Conservation (phyloP, 805 yeast species). For the Lipomyces japonicus region DNA sequence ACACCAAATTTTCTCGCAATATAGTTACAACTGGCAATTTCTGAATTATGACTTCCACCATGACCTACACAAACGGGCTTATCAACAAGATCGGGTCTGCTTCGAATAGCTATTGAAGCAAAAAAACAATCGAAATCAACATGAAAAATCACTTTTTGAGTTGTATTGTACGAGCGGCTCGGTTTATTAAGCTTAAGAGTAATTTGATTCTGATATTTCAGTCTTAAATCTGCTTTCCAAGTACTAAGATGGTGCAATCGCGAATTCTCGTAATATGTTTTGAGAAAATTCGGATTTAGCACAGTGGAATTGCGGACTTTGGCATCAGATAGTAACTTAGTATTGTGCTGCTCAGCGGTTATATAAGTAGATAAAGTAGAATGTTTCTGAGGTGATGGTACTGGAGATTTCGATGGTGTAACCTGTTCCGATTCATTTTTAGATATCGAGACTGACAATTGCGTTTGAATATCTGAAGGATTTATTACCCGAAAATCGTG, state of each 20-base stretch:
- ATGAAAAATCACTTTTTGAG: conserved; percentile 53
- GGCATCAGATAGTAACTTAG: conserved; percentile 15
- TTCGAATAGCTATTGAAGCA: conserved; percentile 74
- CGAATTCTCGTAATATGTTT: conserved; percentile 71
- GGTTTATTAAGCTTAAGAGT: neutral
- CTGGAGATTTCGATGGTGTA: neutral
- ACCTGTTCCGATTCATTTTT: neutral
- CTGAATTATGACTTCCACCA: conserved; percentile 51
- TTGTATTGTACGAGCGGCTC: neutral
- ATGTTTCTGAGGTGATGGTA: neutral
- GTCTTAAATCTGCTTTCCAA: conserved; percentile 74
- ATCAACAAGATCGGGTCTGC: conserved; percentile 52
- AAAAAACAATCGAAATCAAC: conserved; percentile 93
- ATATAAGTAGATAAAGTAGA: neutral
- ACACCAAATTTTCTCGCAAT: conserved; percentile 73
- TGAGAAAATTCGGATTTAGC: conserved; percentile 69
- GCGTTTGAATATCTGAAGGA: conserved; percentile 10
- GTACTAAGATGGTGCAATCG: conserved; percentile 82
- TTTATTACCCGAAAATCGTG: conserved; percentile 49
- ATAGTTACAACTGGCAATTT: conserved; percentile 89
- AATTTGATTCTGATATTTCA: conserved; percentile 48
- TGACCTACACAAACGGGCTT: conserved; percentile 62
- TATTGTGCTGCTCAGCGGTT: conserved; percentile 9
- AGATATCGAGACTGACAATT: neutral
- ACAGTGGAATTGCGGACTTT: conserved; percentile 47